phyloP scores from a whole-genome alignment of 257 asterid genomes.

The Datura wrightii region DNA sequence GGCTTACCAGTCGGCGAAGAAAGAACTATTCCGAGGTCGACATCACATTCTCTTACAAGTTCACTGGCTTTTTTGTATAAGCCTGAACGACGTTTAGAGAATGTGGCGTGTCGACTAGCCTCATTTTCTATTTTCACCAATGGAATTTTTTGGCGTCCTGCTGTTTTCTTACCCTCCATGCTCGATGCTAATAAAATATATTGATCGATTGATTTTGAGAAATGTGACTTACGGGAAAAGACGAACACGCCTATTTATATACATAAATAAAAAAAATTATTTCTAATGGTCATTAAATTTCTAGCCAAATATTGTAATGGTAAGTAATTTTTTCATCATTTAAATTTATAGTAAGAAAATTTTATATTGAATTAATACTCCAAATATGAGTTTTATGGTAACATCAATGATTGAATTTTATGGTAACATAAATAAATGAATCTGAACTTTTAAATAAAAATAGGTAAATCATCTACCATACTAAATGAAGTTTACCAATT shows the following conservation, averaged over 20 bases:
- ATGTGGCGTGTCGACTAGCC: neutral
- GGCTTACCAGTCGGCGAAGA: slow-evolving; percentile 49
- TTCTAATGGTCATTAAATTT: neutral
- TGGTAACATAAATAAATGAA: neutral
- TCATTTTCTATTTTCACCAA: neutral
- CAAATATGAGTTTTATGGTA: neutral
- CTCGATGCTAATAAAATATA: neutral
- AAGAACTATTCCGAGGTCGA: slow-evolving; percentile 44
- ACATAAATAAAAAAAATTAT: neutral
- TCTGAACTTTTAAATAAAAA: neutral
- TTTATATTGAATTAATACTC: neutral
- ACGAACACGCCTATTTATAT: neutral
- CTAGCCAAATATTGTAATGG: neutral
- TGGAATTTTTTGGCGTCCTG: neutral
- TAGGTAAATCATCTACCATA: neutral
- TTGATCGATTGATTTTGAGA: neutral
- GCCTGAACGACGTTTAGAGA: neutral
- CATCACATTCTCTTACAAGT: slow-evolving; percentile 37
- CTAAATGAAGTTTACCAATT: neutral
- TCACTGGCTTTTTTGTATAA: slow-evolving; percentile 43
- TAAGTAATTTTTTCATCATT: neutral
- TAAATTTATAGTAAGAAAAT: neutral
- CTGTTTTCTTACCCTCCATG: neutral
- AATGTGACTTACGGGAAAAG: neutral
- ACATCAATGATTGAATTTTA: neutral